phyloP scores from a whole-genome alignment of 208 protist species.

The Novymonas esmeraldas region DNA sequence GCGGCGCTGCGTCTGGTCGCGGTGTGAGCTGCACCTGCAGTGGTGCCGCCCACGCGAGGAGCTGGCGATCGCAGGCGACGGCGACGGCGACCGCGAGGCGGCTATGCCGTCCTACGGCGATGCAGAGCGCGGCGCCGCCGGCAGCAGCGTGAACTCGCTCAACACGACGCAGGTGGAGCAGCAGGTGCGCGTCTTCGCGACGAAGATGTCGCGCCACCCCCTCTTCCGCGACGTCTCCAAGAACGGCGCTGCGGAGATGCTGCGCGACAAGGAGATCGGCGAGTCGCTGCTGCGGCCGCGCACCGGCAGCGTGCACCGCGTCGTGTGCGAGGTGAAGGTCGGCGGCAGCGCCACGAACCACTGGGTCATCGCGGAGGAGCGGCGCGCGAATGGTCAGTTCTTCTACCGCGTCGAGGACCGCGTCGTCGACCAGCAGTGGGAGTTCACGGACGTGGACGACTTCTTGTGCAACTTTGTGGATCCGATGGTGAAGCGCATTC shows the following conservation, averaged over 20 bases:
- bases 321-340: constrained; percentile 80
- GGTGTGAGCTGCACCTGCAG: constrained; percentile 72
- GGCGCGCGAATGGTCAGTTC: constrained; percentile 60
- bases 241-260: constrained; percentile 44
- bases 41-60: constrained; percentile 70
- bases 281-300: constrained; percentile 77
- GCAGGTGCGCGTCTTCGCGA: constrained; percentile 63
- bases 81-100: constrained; percentile 9
- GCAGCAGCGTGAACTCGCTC: constrained; percentile 74
- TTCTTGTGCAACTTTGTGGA: constrained; percentile 69
- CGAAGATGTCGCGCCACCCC: constrained; percentile 80
- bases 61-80: constrained; percentile 3
- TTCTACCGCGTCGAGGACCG: constrained; percentile 74
- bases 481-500: constrained; percentile 61
- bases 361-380: constrained; percentile 78
- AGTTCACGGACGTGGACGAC: constrained; percentile 84
- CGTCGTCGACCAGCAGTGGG: constrained; percentile 37
- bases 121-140: constrained; percentile 31
- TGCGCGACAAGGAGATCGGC: constrained; percentile 83
- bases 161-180: constrained; percentile 55
- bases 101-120: constrained; percentile 39
- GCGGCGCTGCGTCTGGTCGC: constrained; percentile 58
- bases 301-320: constrained; percentile 35
- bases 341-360: constrained; percentile 58
- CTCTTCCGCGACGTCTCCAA: constrained; percentile 74